Evolutionary conservation across 1,284 basidiomycete genomes (phyloP), one percentile per base, ranked within the genome.

Genomic region (Marasmius tenuissimus): DNA sequence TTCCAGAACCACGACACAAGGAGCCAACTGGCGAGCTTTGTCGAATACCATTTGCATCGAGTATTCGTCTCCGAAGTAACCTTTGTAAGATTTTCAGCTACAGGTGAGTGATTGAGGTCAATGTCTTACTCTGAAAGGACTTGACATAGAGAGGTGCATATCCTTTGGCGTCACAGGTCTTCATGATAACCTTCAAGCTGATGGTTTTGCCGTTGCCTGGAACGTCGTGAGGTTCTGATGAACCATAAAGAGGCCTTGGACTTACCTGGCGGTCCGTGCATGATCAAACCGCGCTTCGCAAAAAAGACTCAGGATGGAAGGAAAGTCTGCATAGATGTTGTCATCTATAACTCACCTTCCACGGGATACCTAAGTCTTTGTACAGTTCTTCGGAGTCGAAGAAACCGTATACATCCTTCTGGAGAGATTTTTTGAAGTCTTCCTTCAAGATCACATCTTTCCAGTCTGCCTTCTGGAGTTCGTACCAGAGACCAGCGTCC

Each of bases 181-280:
- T 90, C 85, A 91, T 89, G 63, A 91, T 82, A 11, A 80, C 83
- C 72, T 93, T 94, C 70, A 94, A 78, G 61, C 83, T 89, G 73
- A 92, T 92, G 0, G 92, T 94, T 75, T 94, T 94, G 3, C 92
- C 92, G 64, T 94, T 94, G 2, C 92, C 91, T 82, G 71, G 47
- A 37, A 35, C 27, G 9, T 5, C 12, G 52, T 16, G 1, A 33
- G 40, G 37, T 42, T 1, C 39, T 20, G 45, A 51, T 22, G 14
- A 55, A 45, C 39, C 34, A 22, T n/a, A 38, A 49, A 35, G 9
- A 18, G 38, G 10, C 27, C 11, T 22, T 10, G 11, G 20, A 67
- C 74, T 58, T 68, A 82, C 89, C 88, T 70, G 90, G 88, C 35
- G 89, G 88, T 3, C 90, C 90, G 68, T 86, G 78, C 82, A 91